Evolutionary conservation across 192 early-diverging fungal genomes (phyloP), one percentile per base, ranked within the genome.

Genomic region (Mortierella claussenii): DNA sequence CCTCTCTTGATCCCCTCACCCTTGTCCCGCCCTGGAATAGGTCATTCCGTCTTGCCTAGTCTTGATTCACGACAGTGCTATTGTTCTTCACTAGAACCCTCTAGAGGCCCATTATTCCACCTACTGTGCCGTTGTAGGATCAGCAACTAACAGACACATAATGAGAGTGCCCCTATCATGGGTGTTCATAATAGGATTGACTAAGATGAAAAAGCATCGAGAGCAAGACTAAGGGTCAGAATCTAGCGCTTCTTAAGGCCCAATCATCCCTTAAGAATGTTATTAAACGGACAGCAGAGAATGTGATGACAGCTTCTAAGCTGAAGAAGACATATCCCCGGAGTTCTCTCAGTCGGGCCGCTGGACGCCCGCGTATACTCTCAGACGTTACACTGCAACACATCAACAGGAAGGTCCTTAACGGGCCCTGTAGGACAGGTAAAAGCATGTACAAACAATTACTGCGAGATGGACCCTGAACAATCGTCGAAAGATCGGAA

Each of bases 371-470:
- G 31, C 11, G 31, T 37, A 54, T 54, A 34, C 52, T 54, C 34
- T 54, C 52, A 34, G 32, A 28, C 12, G 34, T 34, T 18, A 54
- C 31, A 34, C 52, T 54, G 21, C 31, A 32, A 33, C 52, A 37
- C 17, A 54, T 54, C 30, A 54, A 54, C 52, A 30, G 52, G 9
- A 54, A 54, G 31, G 52, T 54, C 34, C 52, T 54, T 6, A 54
- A 54, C n/a, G n/a, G 13, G 21, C 15, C 34, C 23, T 32, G 34
- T 21, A 54, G 9, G 20, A n/a, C 18, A 37, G 52, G 52, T 34
- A 54, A 54, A 31, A 32, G 23, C 31, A 20, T 54, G 52, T 54
- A 54, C 31, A 8, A 32, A 54, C 20, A 54, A 10, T 9, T 54
- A 6, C 33, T 3, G 21, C 31, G 34, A 34, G 52, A 54, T 45